A percentile compares a stretch with the other conserved stretches of the same genome.
phyloP scores from a whole-genome alignment of 2,329 filamentous ascomycete species.

The Fusarium annulatum region DNA sequence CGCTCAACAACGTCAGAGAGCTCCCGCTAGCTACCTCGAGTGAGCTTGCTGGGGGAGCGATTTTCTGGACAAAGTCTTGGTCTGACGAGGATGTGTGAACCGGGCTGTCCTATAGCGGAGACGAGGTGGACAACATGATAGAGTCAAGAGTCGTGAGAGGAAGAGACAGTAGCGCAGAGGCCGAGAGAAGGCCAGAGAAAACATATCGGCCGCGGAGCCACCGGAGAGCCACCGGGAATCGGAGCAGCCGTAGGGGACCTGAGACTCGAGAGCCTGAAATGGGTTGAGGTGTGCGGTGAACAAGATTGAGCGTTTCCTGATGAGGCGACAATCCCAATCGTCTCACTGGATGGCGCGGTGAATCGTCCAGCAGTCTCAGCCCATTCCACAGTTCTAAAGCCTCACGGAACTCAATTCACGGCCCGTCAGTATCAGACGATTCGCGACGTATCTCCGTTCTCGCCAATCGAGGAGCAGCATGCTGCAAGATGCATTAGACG shows the following conservation, averaged over 20 bases:
- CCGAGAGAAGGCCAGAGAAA: constrained; percentile 37
- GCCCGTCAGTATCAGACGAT: constrained; percentile 24
- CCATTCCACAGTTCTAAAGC: constrained; percentile 28
- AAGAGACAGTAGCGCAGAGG: constrained; percentile 38
- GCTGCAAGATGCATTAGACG: constrained; percentile 35
- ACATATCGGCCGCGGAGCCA: constrained; percentile 38
- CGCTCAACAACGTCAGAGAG: constrained; percentile 39
- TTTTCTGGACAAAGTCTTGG: constrained; percentile 35
- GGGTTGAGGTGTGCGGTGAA: constrained; percentile 45
- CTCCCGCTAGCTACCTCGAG: constrained; percentile 42
- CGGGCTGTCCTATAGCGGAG: constrained; percentile 35
- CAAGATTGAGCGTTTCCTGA: constrained; percentile 11
- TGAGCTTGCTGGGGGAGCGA: constrained; percentile 38
- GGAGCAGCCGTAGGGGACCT: constrained; percentile 17
- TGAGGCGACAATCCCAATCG: constrained; percentile 26
- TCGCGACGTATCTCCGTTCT: constrained; percentile 15
- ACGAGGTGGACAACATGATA: constrained; percentile 28
- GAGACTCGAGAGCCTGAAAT: constrained; percentile 14
- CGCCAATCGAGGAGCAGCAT: constrained; percentile 40
- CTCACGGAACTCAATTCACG: constrained; percentile 16
- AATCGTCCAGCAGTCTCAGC: constrained; percentile 37
- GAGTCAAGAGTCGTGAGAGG: constrained; percentile 32
- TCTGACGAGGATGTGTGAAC: constrained; percentile 28
- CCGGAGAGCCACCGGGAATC: constrained; percentile 40
- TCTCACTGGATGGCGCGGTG: constrained; percentile 32